Conservation (phyloP, 495 filamentous ascomycete genomes). For the Penicillium soppii region DNA sequence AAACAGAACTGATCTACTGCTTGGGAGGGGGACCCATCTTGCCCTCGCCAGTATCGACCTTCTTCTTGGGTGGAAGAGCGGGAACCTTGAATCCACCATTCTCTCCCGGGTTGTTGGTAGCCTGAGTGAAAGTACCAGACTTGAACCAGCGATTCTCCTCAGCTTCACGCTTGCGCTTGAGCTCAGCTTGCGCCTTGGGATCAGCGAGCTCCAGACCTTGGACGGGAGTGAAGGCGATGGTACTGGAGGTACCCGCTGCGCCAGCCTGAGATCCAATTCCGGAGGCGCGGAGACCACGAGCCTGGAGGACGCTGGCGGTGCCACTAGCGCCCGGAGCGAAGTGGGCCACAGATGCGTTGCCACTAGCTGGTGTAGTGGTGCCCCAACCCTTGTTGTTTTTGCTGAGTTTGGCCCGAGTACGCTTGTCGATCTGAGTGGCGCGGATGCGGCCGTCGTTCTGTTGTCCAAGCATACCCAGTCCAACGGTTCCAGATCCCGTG, state of each 20-base stretch:
- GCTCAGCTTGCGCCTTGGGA: constrained; percentile 79
- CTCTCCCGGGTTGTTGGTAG: constrained; percentile 51
- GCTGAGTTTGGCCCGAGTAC: constrained; percentile 86
- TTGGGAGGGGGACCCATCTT: constrained; percentile 45
- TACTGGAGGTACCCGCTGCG: constrained; percentile 73
- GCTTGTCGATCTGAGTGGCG: constrained; percentile 84
- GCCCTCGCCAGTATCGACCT: constrained; percentile 42
- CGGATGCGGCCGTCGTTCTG: constrained; percentile 84
- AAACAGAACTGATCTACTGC: constrained; percentile 23
- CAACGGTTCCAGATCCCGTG: constrained; percentile 78
- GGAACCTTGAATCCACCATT: constrained; percentile 54
- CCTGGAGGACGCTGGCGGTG: constrained; percentile 64
- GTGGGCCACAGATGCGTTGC: constrained; percentile 64
- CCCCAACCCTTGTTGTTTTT: constrained; percentile 98
- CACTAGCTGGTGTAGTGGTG: constrained; percentile 60
- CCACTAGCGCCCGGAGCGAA: constrained; percentile 65
- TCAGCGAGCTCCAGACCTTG: constrained; percentile 96
- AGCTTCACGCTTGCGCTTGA: constrained; percentile 83
- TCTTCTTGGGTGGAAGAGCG: constrained; percentile 43
- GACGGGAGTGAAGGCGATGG: constrained; percentile 88
- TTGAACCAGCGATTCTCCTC: constrained; percentile 97
- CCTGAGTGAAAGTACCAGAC: constrained; percentile 91
- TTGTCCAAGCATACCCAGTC: constrained; percentile 93
- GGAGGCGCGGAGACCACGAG: constrained; percentile 69
- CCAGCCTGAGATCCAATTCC: constrained; percentile 69